A percentile compares a stretch with the other conserved stretches of the same genome.
phyloP scores from a whole-genome alignment of 306 rosid species.

The Lithocarpus polystachyus region DNA sequence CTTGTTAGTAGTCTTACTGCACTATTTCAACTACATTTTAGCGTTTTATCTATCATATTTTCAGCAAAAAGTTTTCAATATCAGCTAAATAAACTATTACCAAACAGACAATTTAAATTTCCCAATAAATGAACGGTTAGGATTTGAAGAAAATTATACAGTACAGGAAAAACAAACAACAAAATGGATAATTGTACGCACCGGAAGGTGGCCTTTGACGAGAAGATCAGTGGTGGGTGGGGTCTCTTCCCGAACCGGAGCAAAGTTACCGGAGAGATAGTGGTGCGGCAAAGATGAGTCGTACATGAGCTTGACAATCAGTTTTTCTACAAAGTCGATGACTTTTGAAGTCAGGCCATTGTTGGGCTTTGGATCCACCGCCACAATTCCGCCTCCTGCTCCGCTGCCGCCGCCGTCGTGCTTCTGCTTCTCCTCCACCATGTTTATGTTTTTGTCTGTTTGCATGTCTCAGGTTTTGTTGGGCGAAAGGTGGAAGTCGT shows the following conservation, averaged over 20 bases:
- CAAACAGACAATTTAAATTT: too few species aligned
- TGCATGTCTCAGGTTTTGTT: too few species aligned
- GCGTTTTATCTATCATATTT: rapidly evolving
- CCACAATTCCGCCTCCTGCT: constrained; percentile 17
- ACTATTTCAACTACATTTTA: too few species aligned
- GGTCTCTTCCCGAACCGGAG: constrained; percentile 75
- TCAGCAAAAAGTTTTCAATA: too few species aligned
- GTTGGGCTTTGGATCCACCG: too few species aligned
- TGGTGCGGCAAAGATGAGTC: constrained; percentile 70
- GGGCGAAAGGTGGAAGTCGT: too few species aligned
- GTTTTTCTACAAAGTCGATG: constrained; percentile 54
- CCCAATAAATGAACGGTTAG: too few species aligned
- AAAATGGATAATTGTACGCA: constrained; percentile 22
- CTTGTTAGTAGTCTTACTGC: rapidly evolving
- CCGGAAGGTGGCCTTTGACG: constrained; percentile 81
- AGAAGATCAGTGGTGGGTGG: constrained; percentile 65
- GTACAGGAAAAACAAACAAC: too few species aligned
- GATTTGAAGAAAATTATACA: too few species aligned
- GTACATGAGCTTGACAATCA: constrained; percentile 62
- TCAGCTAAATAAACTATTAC: too few species aligned
- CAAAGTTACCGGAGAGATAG: constrained; percentile 78
- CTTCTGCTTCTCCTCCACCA: constrained; percentile 27
- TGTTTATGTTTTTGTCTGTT: neutral
- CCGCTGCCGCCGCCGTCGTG: constrained; percentile 11
- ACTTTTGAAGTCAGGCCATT: too few species aligned